Evolutionary conservation across 371 early-diverging fungal genomes (phyloP), one percentile per base, ranked within the genome.

Genomic region (Rhizopus arrhizus): DNA sequence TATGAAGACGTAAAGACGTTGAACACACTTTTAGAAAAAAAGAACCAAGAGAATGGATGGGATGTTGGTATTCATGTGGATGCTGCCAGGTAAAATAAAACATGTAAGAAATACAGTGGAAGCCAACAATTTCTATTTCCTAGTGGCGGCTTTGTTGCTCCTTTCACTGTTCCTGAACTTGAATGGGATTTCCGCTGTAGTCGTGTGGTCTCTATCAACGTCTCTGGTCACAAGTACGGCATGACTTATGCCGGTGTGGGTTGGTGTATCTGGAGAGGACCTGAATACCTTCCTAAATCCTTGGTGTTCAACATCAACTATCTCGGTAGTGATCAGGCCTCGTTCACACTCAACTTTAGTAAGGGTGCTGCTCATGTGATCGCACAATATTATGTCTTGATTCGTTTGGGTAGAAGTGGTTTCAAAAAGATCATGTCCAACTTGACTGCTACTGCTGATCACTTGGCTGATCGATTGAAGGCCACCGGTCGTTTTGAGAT

Each of bases 191-290:
- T 93, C 68, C 74, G 84, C 10, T 67, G 89, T 22, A 68, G 66
- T 11, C 85, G 77, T 32, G 91, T 90, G 3, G 74, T 74, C 5
- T 85, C 85, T 3, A 91, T 91, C 74, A 90, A 89, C 65, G 81
- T 78, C 11, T 84, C 84, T 56, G 90, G 90, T 34, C 91, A 92
- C 78, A 92, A 92, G 66, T 92, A 84, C 67, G 92, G 92, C n/a
- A 72, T 91, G 33, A 81, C 86, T 5, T 87, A 85, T 50, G 80
- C 88, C 5, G 88, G 89, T 46, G 69, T 90, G 13, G 90, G 90
- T 8, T 90, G 89, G 89, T 78, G 77, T 50, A 16, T 90, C 32
- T 90, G 89, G 89, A 75, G 86, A 54, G 66, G 74, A 46, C 62
- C 72, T 15, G 78, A 82, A 48, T 85, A 76, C 51, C 70, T 88